Conservation (phyloP, 768 basidiomycete genomes). For the Gyrodon lividus region DNA sequence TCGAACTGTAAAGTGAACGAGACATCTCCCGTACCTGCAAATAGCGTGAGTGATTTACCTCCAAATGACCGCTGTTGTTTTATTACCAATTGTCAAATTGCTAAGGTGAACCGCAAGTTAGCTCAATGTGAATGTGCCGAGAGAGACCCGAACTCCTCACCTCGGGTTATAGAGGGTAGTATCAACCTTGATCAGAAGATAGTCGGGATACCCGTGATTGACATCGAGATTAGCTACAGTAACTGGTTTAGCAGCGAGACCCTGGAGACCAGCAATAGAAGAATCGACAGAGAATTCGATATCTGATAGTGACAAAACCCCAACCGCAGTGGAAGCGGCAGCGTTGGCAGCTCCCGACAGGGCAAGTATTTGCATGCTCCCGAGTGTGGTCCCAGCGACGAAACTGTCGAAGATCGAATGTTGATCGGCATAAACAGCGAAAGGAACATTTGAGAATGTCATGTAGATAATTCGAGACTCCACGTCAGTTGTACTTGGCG, state of each 20-base stretch:
- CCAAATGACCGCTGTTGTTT: not conserved
- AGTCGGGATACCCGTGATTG: conserved; percentile 62
- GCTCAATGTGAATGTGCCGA: not conserved
- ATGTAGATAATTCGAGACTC: conserved; percentile 58
- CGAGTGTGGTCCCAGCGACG: conserved; percentile 57
- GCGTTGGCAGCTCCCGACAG: conserved; percentile 56
- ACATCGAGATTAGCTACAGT: conserved; percentile 61
- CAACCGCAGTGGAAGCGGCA: conserved; percentile 64
- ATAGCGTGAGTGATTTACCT: conserved; percentile 37
- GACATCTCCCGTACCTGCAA: conserved; percentile 60
- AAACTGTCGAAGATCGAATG: conserved; percentile 59
- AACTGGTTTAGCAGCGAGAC: conserved; percentile 56
- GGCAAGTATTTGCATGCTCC: conserved; percentile 42
- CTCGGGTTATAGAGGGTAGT: conserved; percentile 66
- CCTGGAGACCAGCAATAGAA: conserved; percentile 61
- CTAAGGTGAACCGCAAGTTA: conserved; percentile 13
- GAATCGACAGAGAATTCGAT: conserved; percentile 62
- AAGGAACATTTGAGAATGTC: conserved; percentile 57
- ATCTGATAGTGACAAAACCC: conserved; percentile 52
- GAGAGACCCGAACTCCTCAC: conserved; percentile 28
- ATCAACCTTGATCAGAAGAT: conserved; percentile 64
- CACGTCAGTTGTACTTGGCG: conserved; percentile 60
- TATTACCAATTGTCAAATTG: conserved; percentile 39
- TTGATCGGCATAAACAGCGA: conserved; percentile 49
- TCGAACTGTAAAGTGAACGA: conserved; percentile 58